Evolutionary conservation across 2,329 filamentous ascomycete genomes (phyloP).

Genomic region (Aspergillus proliferans): DNA sequence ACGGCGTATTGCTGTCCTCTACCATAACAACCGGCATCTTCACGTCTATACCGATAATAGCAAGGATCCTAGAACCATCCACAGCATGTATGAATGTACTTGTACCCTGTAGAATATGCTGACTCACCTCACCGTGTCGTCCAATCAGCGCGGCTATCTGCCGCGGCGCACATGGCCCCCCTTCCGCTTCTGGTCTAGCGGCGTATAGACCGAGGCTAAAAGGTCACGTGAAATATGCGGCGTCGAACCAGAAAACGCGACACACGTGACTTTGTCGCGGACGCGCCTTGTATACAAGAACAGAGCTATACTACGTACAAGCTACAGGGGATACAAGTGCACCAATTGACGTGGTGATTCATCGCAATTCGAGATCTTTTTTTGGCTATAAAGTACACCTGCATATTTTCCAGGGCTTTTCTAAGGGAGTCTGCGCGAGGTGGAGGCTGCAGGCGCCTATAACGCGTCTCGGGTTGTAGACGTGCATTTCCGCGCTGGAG

Average conservation of each 20-base stretch:
- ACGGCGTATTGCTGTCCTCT: too few species aligned
- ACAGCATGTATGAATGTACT: too few species aligned
- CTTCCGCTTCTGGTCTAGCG: conserved; percentile 5
- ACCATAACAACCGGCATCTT: too few species aligned
- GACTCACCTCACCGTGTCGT: background rate
- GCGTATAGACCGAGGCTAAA: conserved; percentile 1
- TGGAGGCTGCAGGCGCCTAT: conserved; percentile 30
- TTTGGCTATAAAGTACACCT: conserved; percentile 6
- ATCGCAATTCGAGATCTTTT: background rate
- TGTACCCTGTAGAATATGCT: too few species aligned
- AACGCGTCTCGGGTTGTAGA: conserved; percentile 36
- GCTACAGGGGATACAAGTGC: background rate
- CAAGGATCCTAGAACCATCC: too few species aligned
- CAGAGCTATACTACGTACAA: background rate
- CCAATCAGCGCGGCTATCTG: background rate
- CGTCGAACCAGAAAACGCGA: conserved; percentile 16
- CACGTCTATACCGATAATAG: too few species aligned
- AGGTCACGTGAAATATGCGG: conserved; percentile 15
- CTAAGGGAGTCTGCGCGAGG: conserved; percentile 14
- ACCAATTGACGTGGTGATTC: background rate
- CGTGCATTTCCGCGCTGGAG: conserved; percentile 35
- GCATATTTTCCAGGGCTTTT: conserved; percentile 10
- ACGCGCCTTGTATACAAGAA: conserved; percentile 10
- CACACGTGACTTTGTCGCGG: conserved; percentile 14
- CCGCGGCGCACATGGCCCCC: background rate